Percentiles rank a stretch among this genome's conserved stretches.
Conservation (phyloP, 176 grass and related monocot genomes). For the Stipa capillata region DNA sequence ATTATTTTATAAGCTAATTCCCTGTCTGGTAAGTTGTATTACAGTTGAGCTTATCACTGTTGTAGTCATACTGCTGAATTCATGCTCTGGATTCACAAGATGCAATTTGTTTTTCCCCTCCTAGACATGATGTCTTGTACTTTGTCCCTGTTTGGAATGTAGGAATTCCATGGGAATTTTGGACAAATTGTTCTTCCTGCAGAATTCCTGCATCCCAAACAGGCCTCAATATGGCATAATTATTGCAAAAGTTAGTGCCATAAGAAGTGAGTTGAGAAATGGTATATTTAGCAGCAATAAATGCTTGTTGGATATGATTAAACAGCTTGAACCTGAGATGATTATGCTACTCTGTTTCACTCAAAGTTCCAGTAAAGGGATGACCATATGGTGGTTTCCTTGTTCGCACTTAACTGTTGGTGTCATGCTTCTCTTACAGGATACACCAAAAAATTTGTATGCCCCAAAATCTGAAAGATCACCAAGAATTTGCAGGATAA, state of each 20-base stretch:
- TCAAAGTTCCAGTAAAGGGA: neutral
- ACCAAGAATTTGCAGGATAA: conserved; percentile 39
- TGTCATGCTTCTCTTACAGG: conserved; percentile 72
- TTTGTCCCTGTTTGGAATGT: neutral
- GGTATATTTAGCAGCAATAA: neutral
- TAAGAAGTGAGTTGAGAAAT: neutral
- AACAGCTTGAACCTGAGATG: neutral
- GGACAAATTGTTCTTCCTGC: neutral
- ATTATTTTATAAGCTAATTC: neutral
- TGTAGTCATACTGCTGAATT: neutral
- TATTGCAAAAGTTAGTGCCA: neutral
- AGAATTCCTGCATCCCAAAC: neutral
- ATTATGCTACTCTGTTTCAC: neutral
- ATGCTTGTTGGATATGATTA: neutral
- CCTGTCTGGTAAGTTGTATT: neutral
- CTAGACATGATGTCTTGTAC: too few species aligned
- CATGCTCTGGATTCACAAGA: neutral
- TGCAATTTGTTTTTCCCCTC: neutral
- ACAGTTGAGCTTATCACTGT: neutral
- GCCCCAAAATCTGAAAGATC: conserved; percentile 35
- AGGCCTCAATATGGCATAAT: neutral
- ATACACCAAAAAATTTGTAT: conserved; percentile 26
- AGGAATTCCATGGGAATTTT: neutral
- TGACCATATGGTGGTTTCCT: neutral
- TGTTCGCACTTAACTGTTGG: conserved; percentile 35